Evolutionary conservation across 2,329 filamentous ascomycete genomes (phyloP).

Genomic region (Calonectria montana): DNA sequence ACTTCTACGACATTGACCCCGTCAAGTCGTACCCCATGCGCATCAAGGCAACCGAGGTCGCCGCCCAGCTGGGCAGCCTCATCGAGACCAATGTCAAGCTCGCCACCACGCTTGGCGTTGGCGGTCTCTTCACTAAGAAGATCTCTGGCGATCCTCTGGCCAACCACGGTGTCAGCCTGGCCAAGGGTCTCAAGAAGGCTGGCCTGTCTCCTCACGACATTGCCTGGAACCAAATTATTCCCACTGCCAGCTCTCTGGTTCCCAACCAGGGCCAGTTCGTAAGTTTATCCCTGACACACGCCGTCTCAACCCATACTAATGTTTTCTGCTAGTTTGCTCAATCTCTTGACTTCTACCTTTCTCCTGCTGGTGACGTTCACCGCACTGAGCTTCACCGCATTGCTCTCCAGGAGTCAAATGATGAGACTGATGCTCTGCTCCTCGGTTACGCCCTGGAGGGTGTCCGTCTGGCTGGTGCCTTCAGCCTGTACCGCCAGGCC

Average conservation of each 20-base stretch:
- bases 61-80: conserved; percentile 68
- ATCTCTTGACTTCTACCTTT: conserved; percentile 78
- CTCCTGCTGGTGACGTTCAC: conserved; percentile 64
- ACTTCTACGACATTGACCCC: conserved; percentile 75
- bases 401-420: conserved; percentile 63
- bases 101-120: conserved; percentile 52
- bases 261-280: conserved; percentile 77
- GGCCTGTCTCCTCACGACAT: conserved; percentile 74
- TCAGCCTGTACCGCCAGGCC: conserved; percentile 70
- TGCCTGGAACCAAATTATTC: conserved; percentile 77
- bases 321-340: conserved; percentile 69
- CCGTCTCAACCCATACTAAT: conserved; percentile 29
- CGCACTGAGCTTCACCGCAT: conserved; percentile 70
- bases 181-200: conserved; percentile 72
- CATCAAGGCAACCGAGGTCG: conserved; percentile 67
- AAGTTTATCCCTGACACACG: conserved; percentile 42
- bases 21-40: conserved; percentile 74
- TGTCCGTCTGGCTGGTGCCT: conserved; percentile 73
- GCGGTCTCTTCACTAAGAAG: conserved; percentile 63
- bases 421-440: conserved; percentile 71
- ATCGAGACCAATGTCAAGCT: conserved; percentile 75
- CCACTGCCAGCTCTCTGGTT: conserved; percentile 73
- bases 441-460: conserved; percentile 79
- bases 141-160: conserved; percentile 66
- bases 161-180: conserved; percentile 73